phyloP scores from a whole-genome alignment of 139 green algal species.

The Diplosphaera chodatii region DNA sequence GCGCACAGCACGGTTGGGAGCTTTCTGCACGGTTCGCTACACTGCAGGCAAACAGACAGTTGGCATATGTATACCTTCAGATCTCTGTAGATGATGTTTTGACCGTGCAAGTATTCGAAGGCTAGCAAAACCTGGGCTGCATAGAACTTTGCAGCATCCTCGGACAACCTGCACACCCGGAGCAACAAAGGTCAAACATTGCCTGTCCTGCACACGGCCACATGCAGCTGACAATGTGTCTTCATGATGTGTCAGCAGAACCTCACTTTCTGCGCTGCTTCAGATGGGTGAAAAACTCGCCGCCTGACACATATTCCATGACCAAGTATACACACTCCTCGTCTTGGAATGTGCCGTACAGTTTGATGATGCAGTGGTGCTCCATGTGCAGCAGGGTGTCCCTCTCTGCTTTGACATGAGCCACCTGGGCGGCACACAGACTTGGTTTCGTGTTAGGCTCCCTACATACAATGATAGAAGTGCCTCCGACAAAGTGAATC shows the following conservation, averaged over 20 bases:
- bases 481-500: too few relatives aligned
- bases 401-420: conserved; percentile 66
- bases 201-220: neutral
- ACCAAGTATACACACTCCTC: conserved; percentile 65
- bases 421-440: too few relatives aligned
- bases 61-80: conserved; percentile 53
- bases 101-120: conserved; percentile 57
- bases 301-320: conserved; percentile 72
- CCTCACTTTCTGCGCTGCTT: neutral
- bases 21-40: too few relatives aligned
- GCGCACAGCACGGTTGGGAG: neutral
- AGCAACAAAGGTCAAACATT: conserved; percentile 10
- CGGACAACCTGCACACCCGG: conserved; percentile 24
- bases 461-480: too few relatives aligned
- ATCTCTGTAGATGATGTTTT: conserved; percentile 60
- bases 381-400: conserved; percentile 44
- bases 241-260: too few relatives aligned
- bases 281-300: conserved; percentile 74
- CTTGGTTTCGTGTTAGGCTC: too few relatives aligned
- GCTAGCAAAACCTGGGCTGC: conserved; percentile 53
- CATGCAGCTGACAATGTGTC: too few relatives aligned
- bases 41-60: too few relatives aligned
- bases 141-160: conserved; percentile 58
- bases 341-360: conserved; percentile 66
- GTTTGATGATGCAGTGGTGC: conserved; percentile 60